Evolutionary conservation across 2,329 filamentous ascomycete genomes (phyloP), one percentile per base, ranked within the genome.

Genomic region (Fonsecaea multimorphosa): DNA sequence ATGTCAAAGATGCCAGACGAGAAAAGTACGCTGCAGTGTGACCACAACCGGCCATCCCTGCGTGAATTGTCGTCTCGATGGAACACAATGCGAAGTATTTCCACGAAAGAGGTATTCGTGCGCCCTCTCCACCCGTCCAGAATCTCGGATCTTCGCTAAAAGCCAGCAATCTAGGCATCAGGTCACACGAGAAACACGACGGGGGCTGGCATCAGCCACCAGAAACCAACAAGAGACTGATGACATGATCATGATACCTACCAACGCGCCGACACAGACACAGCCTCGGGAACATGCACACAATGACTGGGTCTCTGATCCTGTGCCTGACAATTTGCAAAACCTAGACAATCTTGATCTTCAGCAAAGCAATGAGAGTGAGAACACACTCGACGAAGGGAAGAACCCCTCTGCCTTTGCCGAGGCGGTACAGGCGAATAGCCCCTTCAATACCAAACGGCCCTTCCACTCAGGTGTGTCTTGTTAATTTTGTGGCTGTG

Each of bases 11-110:
- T 97, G 93, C 79, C 86, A 93, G 73, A 88, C 90, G 65, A 88
- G 93, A 75, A 97, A 97, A 77, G 93, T 97, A 51, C 87, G 93
- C 63, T 97, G 93, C 81, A 93, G 97, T 81, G 93, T 97, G 62
- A 92, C 94, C 65, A 92, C 96, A 77, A 86, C 87, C 77, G 89
- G 90, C 56, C 89, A 89, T 49, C 92, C 92, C 0, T 96, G 92
- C 78, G 92, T 91, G 63, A 96, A 96, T 78, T 96, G 92, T 79
- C 85, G 91, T 14, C 72, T 82, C 70, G 81, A 83, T 65, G 79
- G 80, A 67, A 80, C 82, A 56, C 77, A 80, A 69, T 83, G 81
- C 70, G 57, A 57, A 24, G 54, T 57, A n/a, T 8, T 44, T 0
- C 54, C 54, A 3, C n/a, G 54, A 11, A 57, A 57, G 36, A 57